These are phyloP conservation scores for Gaultheria prostrata DNA, from an alignment of 148 eudicot species.

Conservation along the genomic window DNA sequence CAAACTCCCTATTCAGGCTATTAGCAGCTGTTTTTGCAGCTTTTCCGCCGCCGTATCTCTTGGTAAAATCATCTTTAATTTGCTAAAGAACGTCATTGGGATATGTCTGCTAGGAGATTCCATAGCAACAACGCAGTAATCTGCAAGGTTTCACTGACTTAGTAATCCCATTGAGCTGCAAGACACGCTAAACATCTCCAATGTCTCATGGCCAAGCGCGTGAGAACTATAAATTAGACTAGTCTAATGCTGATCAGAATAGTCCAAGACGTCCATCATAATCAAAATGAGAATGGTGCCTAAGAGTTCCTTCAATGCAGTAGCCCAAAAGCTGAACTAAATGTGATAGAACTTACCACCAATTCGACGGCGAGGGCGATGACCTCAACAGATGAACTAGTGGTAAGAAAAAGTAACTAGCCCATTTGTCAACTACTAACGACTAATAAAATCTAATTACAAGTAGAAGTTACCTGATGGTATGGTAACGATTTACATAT, in stretches of 20 bases:
- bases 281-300: too few species aligned
- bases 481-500: too few species aligned
- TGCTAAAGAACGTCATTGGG: conserved; percentile 72
- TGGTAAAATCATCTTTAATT: conserved; percentile 71
- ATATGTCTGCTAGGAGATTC: conserved; percentile 79
- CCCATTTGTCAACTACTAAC: too few species aligned
- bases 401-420: too few species aligned
- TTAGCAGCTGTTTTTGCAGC: conserved; percentile 70
- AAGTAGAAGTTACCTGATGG: too few species aligned
- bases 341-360: too few species aligned
- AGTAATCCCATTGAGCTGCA: neutral
- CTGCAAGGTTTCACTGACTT: conserved; percentile 34
- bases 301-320: too few species aligned
- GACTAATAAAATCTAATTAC: too few species aligned
- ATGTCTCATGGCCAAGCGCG: neutral
- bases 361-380: too few species aligned
- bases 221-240: neutral
- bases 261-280: too few species aligned
- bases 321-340: too few species aligned
- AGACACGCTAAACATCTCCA: neutral
- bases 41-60: conserved; percentile 73
- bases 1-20: conserved; percentile 75
- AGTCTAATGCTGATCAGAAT: neutral
- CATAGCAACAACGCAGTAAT: conserved; percentile 80
- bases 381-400: too few species aligned